A percentile compares a stretch with the other conserved stretches of the same genome.
These are phyloP conservation scores for Hymenoscyphus albidus DNA, from an alignment of 2,329 filamentous ascomycete species.

Conservation along the genomic window DNA sequence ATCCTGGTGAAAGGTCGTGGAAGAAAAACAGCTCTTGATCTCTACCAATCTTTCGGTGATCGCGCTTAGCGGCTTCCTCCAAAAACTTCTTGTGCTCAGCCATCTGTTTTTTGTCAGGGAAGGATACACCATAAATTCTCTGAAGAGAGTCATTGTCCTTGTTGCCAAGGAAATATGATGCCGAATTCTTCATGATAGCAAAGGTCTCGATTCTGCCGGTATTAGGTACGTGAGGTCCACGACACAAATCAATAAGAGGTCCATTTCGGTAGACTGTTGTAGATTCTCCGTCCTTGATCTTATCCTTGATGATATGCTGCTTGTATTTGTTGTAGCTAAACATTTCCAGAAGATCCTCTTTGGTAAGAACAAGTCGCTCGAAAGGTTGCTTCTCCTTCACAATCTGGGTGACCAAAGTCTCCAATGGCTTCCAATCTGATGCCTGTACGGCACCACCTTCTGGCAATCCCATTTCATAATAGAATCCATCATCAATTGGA, in stretches of 20 bases:
- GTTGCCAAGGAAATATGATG: constrained; percentile 90
- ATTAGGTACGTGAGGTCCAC: constrained; percentile 90
- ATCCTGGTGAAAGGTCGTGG: constrained; percentile 88
- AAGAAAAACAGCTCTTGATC: constrained; percentile 99
- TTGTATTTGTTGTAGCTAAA: constrained; percentile 99
- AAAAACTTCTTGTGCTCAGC: constrained; percentile 91
- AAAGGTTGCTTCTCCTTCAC: constrained; percentile 98
- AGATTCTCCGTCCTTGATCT: constrained; percentile 81
- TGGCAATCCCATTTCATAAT: constrained; percentile 91
- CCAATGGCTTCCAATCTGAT: constrained; percentile 79
- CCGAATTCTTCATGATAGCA: constrained; percentile 75
- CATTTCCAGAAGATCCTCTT: constrained; percentile 91
- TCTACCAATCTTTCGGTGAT: constrained; percentile 88
- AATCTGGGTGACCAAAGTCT: constrained; percentile 74
- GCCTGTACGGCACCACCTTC: constrained; percentile 67
- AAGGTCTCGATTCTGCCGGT: constrained; percentile 94
- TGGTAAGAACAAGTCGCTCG: constrained; percentile 81
- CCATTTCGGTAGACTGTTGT: constrained; percentile 93
- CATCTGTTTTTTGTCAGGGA: constrained; percentile 93
- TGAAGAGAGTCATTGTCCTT: constrained; percentile 92
- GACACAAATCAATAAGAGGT: constrained; percentile 89
- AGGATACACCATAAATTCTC: constrained; percentile 93
- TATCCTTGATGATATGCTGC: constrained; percentile 93
- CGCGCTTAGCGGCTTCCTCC: constrained; percentile 95
- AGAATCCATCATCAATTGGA: constrained; percentile 87